phyloP scores from a whole-genome alignment of 1,284 basidiomycete genomes.

The Abortiporus biennis region DNA sequence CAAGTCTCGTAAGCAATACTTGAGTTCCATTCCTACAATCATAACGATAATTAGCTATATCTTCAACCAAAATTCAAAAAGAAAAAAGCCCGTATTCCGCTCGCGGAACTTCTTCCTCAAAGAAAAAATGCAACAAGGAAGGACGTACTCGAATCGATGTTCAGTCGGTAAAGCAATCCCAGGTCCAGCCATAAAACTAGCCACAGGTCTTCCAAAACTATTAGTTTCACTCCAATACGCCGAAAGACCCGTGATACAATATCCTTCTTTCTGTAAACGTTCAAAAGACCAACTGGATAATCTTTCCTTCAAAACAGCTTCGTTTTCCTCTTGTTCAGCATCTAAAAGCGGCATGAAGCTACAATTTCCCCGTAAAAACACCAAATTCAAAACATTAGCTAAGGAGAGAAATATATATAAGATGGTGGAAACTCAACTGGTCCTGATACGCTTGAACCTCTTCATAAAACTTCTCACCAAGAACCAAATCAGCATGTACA shows the following conservation, averaged over 20 bases:
- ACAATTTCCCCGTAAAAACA: background rate
- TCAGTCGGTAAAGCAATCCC: slow-evolving; percentile 48
- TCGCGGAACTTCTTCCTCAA: background rate
- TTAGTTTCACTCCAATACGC: slow-evolving; percentile 62
- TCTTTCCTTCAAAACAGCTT: slow-evolving; percentile 51
- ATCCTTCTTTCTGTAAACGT: slow-evolving; percentile 60
- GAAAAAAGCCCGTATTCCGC: too few relatives aligned
- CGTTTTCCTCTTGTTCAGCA: slow-evolving; percentile 61
- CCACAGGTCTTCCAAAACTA: slow-evolving; percentile 55
- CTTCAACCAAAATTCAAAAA: background rate
- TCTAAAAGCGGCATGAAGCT: slow-evolving; percentile 63
- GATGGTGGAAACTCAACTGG: slow-evolving; percentile 27
- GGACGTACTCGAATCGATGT: slow-evolving; percentile 56
- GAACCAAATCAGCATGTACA: slow-evolving; percentile 23
- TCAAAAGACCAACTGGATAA: slow-evolving; percentile 59
- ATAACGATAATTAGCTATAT: slow-evolving; percentile 6
- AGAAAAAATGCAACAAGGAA: slow-evolving; percentile 1
- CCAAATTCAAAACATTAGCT: background rate
- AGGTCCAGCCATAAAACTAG: slow-evolving; percentile 53
- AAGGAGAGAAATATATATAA: background rate
- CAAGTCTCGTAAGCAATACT: slow-evolving; percentile 55
- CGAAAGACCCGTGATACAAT: slow-evolving; percentile 55
- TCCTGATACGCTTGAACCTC: slow-evolving; percentile 40
- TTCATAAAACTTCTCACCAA: slow-evolving; percentile 32
- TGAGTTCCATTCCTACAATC: slow-evolving; percentile 53